phyloP scores from a whole-genome alignment of 441 rosid species.

The Gossypium trilobum region DNA sequence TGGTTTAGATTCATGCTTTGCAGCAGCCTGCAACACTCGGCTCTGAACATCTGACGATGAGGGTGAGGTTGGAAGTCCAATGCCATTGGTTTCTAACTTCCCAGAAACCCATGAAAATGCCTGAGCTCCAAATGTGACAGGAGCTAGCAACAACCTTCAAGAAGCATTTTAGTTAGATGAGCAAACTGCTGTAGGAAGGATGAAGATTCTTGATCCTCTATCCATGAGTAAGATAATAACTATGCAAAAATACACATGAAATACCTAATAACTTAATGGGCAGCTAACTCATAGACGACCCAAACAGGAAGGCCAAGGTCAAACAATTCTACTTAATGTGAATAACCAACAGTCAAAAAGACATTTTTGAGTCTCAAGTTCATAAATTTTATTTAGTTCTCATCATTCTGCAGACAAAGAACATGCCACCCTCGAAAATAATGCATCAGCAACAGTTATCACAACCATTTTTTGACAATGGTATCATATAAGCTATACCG shows the following conservation, averaged over 20 bases:
- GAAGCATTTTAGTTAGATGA: not conserved
- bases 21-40: constrained; percentile 86
- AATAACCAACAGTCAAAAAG: not conserved
- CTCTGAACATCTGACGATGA: constrained; percentile 74
- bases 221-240: not conserved
- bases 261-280: not conserved
- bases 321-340: too few relatives aligned
- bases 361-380: not conserved
- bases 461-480: not conserved
- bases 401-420: not conserved
- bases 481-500: not conserved
- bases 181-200: not conserved
- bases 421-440: not conserved
- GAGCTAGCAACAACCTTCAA: constrained; percentile 49
- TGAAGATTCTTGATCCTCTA: not conserved
- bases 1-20: constrained; percentile 84
- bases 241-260: not conserved
- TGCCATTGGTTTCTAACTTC: constrained; percentile 66
- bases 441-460: not conserved
- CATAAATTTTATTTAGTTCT: not conserved
- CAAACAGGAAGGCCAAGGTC: too few relatives aligned
- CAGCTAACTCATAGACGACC: not conserved
- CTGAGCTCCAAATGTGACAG: constrained; percentile 59
- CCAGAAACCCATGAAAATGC: constrained; percentile 85
- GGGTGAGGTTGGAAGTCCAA: constrained; percentile 84